A percentile compares a stretch with the other conserved stretches of the same genome.
Conservation (phyloP, 805 yeast genomes). For the Clavispora asparagi region DNA sequence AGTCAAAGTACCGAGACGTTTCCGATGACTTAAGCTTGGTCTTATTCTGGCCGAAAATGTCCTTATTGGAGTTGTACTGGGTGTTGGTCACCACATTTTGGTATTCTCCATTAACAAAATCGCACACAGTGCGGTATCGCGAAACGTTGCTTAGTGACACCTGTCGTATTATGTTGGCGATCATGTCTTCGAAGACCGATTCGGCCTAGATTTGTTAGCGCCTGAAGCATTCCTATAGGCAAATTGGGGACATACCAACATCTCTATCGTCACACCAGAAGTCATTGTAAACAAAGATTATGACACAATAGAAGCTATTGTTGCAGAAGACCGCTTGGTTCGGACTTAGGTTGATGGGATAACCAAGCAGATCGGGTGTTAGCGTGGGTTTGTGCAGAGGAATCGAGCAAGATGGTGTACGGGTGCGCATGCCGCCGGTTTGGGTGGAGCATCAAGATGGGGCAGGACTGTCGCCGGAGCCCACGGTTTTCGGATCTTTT, state of each 20-base stretch:
- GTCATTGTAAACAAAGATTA: neutral
- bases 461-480: no score
- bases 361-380: neutral
- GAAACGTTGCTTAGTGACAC: conserved; percentile 23
- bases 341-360: neutral
- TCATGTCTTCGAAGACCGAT: conserved; percentile 31
- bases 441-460: neutral
- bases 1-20: conserved; percentile 58
- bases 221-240: neutral
- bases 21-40: conserved; percentile 40
- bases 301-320: neutral
- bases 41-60: conserved; percentile 49
- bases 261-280: conserved; percentile 8
- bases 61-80: conserved; percentile 22
- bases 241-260: conserved; percentile 8
- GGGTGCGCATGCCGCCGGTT: neutral
- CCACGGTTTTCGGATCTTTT: no score
- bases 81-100: conserved; percentile 11
- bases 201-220: conserved; percentile 25
- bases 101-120: conserved; percentile 1
- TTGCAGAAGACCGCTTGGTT: neutral
- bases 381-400: neutral
- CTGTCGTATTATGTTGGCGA: conserved; percentile 27
- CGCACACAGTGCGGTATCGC: conserved; percentile 16
- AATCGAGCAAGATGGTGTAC: neutral